Percentiles rank a stretch among this genome's conserved stretches.
These are phyloP conservation scores for Fusarium devonianum DNA, from an alignment of 2,329 filamentous ascomycete genomes.

Conservation along the genomic window DNA sequence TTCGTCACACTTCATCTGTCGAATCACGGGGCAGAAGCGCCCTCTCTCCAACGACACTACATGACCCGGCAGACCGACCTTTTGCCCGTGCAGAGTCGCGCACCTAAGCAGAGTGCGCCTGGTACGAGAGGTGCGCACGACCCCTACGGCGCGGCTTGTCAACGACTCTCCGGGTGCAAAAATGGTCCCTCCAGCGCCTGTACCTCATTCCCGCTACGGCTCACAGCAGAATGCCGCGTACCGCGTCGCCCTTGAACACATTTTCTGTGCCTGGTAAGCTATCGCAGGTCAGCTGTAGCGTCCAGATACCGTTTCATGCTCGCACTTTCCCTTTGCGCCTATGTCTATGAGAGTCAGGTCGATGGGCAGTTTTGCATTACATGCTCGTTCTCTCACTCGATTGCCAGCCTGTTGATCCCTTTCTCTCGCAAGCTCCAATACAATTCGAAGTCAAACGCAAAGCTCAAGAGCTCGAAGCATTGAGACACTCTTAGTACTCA, in stretches of 20 bases:
- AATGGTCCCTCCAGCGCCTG: constrained; percentile 8
- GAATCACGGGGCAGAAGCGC: constrained; percentile 46
- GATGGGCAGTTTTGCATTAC: too few species aligned
- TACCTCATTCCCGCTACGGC: constrained; percentile 19
- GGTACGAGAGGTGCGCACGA: constrained; percentile 14
- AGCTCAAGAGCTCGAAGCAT: constrained; percentile 32
- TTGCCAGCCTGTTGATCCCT: constrained; percentile 12
- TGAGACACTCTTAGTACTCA: constrained; percentile 15
- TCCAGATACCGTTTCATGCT: constrained; percentile 15
- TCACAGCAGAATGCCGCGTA: constrained; percentile 24
- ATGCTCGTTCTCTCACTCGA: too few species aligned
- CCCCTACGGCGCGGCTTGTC: constrained; percentile 31
- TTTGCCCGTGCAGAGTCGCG: constrained; percentile 20
- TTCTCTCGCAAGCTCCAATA: too few species aligned
- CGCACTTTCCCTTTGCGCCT: constrained; percentile 1
- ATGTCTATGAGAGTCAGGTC: background rate
- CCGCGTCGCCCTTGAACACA: constrained; percentile 2
- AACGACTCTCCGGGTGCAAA: constrained; percentile 5
- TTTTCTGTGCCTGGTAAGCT: constrained; percentile 1
- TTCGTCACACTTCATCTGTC: constrained; percentile 52
- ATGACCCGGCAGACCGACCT: constrained; percentile 38
- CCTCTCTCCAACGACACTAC: constrained; percentile 37
- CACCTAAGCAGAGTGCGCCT: constrained; percentile 18
- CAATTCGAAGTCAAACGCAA: constrained; percentile 16
- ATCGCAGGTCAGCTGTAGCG: constrained; percentile 18